phyloP scores from a whole-genome alignment of 345 rosid genomes.

The Melastoma malabathricum region DNA sequence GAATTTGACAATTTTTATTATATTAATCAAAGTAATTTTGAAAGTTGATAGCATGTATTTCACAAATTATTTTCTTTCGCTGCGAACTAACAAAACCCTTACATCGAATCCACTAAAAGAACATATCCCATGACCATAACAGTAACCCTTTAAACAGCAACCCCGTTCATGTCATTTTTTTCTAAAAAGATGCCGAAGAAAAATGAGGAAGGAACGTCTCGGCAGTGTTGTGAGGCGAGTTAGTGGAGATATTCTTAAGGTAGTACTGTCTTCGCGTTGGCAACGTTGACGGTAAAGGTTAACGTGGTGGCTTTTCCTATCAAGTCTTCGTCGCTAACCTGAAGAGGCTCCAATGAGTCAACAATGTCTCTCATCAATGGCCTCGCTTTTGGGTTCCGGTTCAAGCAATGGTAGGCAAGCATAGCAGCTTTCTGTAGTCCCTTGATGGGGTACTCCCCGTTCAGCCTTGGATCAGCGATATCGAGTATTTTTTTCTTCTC shows the following conservation, averaged over 20 bases:
- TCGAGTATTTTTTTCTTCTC: slow-evolving; percentile 76
- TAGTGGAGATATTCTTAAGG: slow-evolving; percentile 12
- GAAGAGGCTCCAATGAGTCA: slow-evolving; percentile 87
- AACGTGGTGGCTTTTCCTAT: slow-evolving; percentile 24
- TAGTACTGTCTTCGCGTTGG: slow-evolving; percentile 21
- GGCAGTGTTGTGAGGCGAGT: too few species aligned
- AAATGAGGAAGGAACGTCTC: neutral
- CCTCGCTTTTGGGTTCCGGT: slow-evolving; percentile 82
- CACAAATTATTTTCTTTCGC: too few species aligned
- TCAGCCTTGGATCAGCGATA: slow-evolving; percentile 65
- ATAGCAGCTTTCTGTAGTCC: slow-evolving; percentile 84
- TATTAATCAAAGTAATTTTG: too few species aligned
- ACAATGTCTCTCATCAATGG: slow-evolving; percentile 98
- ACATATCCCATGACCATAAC: too few species aligned
- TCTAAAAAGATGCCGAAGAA: slow-evolving; percentile 1
- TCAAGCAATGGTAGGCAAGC: slow-evolving; percentile 95
- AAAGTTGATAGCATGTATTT: too few species aligned
- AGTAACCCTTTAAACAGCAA: too few species aligned
- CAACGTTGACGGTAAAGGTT: slow-evolving; percentile 26
- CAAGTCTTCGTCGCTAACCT: slow-evolving; percentile 29
- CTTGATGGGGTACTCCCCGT: slow-evolving; percentile 59
- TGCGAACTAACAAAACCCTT: too few species aligned
- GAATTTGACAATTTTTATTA: too few species aligned
- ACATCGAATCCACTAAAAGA: too few species aligned
- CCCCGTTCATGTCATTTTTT: too few species aligned